Conservation (phyloP, 2,329 filamentous ascomycete genomes). For the Neonectria magnoliae region DNA sequence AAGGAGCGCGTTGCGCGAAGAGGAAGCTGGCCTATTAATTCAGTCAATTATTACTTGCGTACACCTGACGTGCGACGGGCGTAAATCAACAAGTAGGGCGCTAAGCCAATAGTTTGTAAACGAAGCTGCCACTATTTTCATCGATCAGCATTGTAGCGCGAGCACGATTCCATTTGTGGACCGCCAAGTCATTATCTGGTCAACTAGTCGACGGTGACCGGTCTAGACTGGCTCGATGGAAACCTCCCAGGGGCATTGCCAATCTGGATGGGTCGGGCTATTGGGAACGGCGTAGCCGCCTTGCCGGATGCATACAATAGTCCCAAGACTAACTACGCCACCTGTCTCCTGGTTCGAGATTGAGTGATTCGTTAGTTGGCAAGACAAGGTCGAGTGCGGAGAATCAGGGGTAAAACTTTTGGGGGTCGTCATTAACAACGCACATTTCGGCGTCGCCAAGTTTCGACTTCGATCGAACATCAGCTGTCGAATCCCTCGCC, state of each 20-base stretch:
- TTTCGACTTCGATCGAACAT: not conserved
- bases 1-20: not conserved
- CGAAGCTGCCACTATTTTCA: not conserved
- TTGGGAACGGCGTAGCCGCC: not conserved
- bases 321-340: not conserved
- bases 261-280: not conserved
- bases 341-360: not conserved
- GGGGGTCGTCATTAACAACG: not conserved
- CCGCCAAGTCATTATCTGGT: not conserved
- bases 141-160: not conserved
- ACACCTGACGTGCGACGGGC: not conserved
- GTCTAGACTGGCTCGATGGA: not conserved
- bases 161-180: not conserved
- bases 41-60: not conserved
- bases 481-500: not conserved
- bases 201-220: not conserved
- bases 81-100: not conserved
- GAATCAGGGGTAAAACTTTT: slow-evolving; percentile 1
- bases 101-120: not conserved
- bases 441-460: not conserved
- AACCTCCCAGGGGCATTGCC: not conserved
- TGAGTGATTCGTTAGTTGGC: not conserved
- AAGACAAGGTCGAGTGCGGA: not conserved
- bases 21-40: not conserved
- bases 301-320: slow-evolving; percentile 3